phyloP scores from a whole-genome alignment of 1,284 basidiomycete species.

The Irpex lacteus region DNA sequence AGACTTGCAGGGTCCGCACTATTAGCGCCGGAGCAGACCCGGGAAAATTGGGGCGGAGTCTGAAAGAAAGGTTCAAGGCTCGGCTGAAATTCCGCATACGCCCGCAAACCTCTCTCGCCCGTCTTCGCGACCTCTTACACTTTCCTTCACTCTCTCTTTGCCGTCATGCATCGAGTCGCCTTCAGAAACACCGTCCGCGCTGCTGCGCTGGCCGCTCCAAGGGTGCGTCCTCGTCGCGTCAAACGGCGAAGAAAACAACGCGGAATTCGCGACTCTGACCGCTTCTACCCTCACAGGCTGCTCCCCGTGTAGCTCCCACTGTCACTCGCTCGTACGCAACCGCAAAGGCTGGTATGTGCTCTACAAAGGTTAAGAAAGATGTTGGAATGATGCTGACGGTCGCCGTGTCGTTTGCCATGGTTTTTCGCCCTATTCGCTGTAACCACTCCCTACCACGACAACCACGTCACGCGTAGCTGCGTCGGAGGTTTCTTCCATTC shows the following conservation, averaged over 20 bases:
- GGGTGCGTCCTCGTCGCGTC: slow-evolving; percentile 41
- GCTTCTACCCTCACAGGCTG: slow-evolving; percentile 41
- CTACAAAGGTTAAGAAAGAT: slow-evolving; percentile 5
- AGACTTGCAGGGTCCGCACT: not conserved
- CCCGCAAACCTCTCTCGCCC: slow-evolving; percentile 21
- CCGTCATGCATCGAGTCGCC: slow-evolving; percentile 85
- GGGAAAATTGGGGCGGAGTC: slow-evolving; percentile 27
- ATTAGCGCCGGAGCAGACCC: slow-evolving; percentile 9
- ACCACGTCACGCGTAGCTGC: slow-evolving; percentile 71
- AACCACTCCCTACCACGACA: slow-evolving; percentile 30
- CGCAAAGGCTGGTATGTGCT: slow-evolving; percentile 88
- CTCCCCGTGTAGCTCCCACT: slow-evolving; percentile 43
- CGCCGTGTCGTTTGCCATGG: slow-evolving; percentile 19
- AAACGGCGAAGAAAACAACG: slow-evolving; percentile 2
- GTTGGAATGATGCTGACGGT: slow-evolving; percentile 22
- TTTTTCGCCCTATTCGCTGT: slow-evolving; percentile 11
- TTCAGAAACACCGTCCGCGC: slow-evolving; percentile 81
- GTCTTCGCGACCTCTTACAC: slow-evolving; percentile 26
- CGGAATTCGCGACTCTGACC: slow-evolving; percentile 8
- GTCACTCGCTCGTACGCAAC: slow-evolving; percentile 89
- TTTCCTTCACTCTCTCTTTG: slow-evolving; percentile 41
- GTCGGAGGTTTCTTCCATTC: slow-evolving; percentile 98
- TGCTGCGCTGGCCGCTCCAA: slow-evolving; percentile 65
- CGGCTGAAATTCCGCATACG: slow-evolving; percentile 27
- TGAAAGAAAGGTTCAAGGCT: slow-evolving; percentile 21